phyloP scores from a whole-genome alignment of 768 basidiomycete genomes.

The Lactarius sanguifluus region DNA sequence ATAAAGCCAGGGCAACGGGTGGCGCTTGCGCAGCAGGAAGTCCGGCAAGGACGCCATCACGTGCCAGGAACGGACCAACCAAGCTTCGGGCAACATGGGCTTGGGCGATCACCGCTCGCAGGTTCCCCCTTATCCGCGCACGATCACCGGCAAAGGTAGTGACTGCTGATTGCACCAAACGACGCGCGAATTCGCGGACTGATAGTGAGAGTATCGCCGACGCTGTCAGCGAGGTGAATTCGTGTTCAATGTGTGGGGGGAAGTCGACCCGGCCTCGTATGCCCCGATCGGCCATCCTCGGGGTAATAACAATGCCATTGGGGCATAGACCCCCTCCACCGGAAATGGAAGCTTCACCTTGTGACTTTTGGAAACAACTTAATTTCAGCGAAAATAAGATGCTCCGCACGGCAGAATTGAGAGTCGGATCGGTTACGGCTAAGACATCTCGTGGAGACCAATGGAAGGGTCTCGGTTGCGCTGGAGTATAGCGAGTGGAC shows the following conservation, averaged over 20 bases:
- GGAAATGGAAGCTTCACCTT: not conserved
- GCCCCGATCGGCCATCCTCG: not conserved
- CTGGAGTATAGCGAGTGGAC: not conserved
- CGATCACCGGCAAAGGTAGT: constrained; percentile 14
- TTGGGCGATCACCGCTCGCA: constrained; percentile 11
- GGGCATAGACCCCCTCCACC: constrained; percentile 7
- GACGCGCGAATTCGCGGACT: constrained; percentile 22
- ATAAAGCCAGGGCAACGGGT: constrained; percentile 14
- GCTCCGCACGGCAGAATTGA: constrained; percentile 32
- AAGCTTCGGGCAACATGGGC: constrained; percentile 22
- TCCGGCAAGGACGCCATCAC: not conserved
- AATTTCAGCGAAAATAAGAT: constrained; percentile 15
- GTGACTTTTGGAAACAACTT: constrained; percentile 12
- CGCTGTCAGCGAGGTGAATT: constrained; percentile 1
- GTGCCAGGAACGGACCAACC: constrained; percentile 19
- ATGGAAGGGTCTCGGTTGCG: not conserved
- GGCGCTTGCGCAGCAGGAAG: not conserved
- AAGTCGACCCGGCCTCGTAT: constrained; percentile 4
- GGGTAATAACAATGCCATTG: constrained; percentile 7
- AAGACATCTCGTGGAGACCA: constrained; percentile 31
- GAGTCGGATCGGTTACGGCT: constrained; percentile 33
- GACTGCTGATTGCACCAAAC: constrained; percentile 14
- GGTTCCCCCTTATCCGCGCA: not conserved
- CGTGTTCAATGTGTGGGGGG: not conserved
- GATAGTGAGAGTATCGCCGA: constrained; percentile 24